Conservation (phyloP, 345 rosid species). For the Garcia nutans region DNA sequence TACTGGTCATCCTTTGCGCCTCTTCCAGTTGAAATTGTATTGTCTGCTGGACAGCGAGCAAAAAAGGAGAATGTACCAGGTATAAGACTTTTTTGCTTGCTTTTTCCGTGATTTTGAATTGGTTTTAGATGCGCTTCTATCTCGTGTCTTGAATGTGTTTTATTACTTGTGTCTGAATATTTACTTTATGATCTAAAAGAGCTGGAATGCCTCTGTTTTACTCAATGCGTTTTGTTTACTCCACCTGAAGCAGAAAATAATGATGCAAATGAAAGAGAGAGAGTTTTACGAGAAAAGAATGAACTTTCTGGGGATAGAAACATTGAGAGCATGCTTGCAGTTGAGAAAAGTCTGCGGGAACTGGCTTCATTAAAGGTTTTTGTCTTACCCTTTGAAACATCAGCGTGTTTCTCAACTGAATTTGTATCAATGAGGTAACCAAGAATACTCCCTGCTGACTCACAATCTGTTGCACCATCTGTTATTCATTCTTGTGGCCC, state of each 20-base stretch:
- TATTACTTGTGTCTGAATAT: neutral
- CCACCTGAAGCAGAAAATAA: conserved; percentile 40
- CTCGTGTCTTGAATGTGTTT: no score
- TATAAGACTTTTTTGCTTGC: conserved; percentile 1
- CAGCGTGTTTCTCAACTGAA: neutral
- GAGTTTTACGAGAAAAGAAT: conserved; percentile 33
- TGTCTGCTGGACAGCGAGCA: conserved; percentile 75
- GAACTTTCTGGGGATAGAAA: conserved; percentile 61
- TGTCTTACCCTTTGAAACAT: conserved; percentile 16
- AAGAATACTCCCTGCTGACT: no score
- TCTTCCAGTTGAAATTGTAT: conserved; percentile 67
- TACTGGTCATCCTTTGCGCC: conserved; percentile 97
- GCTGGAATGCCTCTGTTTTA: conserved; percentile 14
- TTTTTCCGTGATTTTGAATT: neutral
- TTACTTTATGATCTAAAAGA: neutral
- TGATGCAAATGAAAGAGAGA: conserved; percentile 46
- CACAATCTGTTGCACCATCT: no score
- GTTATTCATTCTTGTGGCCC: no score
- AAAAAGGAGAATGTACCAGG: conserved; percentile 42
- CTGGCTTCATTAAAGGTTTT: conserved; percentile 74
- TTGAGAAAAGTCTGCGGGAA: conserved; percentile 87
- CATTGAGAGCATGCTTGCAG: conserved; percentile 77
- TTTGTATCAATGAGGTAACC: no score
- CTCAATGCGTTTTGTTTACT: conserved; percentile 15
- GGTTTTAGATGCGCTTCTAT: neutral